These are phyloP conservation scores for Barnettozyma pratensis DNA, from an alignment of 805 yeast genomes.

Conservation along the genomic window DNA sequence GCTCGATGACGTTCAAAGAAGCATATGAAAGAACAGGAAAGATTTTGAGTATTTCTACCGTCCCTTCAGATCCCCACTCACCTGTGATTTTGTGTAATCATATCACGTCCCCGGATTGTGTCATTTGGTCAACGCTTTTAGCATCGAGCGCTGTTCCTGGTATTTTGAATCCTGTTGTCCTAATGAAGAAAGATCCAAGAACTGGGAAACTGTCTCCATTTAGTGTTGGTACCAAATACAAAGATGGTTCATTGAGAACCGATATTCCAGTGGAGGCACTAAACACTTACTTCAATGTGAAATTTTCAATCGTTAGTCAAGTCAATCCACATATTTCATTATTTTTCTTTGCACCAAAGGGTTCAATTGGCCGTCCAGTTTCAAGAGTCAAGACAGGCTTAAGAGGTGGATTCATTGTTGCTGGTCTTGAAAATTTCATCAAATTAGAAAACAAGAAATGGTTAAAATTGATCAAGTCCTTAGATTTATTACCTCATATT, in stretches of 20 bases:
- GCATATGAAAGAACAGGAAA: slow-evolving; percentile 66
- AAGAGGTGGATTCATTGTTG: slow-evolving; percentile 72
- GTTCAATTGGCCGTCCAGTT: slow-evolving; percentile 77
- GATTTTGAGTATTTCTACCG: slow-evolving; percentile 66
- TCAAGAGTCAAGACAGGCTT: slow-evolving; percentile 53
- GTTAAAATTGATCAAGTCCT: slow-evolving; percentile 58
- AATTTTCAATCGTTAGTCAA: slow-evolving; percentile 72
- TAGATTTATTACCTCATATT: slow-evolving; percentile 63
- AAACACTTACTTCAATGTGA: slow-evolving; percentile 71
- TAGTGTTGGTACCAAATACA: slow-evolving; percentile 66
- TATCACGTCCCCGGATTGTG: slow-evolving; percentile 73
- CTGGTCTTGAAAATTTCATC: slow-evolving; percentile 65
- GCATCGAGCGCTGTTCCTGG: slow-evolving; percentile 87
- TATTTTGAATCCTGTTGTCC: slow-evolving; percentile 69
- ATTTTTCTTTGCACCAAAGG: slow-evolving; percentile 73
- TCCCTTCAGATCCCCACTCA: slow-evolving; percentile 77
- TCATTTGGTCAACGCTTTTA: slow-evolving; percentile 72
- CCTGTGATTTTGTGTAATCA: slow-evolving; percentile 76
- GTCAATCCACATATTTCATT: slow-evolving; percentile 78
- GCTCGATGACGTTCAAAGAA: slow-evolving; percentile 68
- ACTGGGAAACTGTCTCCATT: slow-evolving; percentile 48
- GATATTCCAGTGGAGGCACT: slow-evolving; percentile 73
- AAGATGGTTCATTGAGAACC: slow-evolving; percentile 74
- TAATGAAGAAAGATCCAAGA: slow-evolving; percentile 57
- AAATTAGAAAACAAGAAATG: slow-evolving; percentile 75